Evolutionary conservation across 495 filamentous ascomycete genomes (phyloP), one percentile per base, ranked within the genome.

Genomic region (Aspergillus hancockii): DNA sequence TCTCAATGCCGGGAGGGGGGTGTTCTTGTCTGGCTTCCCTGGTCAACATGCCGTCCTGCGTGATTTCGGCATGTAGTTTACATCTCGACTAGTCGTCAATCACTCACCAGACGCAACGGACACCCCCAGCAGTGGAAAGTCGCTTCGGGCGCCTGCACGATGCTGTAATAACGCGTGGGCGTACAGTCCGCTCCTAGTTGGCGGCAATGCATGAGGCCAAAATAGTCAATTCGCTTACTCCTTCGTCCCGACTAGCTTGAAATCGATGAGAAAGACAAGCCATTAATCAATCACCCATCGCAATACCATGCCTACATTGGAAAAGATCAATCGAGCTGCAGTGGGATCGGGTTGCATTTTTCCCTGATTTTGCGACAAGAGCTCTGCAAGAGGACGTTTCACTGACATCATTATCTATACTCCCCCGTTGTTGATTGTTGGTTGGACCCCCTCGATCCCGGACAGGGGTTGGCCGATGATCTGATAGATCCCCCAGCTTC

Each of bases 141-240:
- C 18, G 38, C 41, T 18, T 50, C 30, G 21, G 46, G 53, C 54
- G 25, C 31, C 64, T 63, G 64, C 61, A 61, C 22, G 43, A 66
- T 66, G 63, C 19, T 61, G 61, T 63, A 63, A 68, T 66, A 14
- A 55, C 51, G 56, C 63, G 62, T 62, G 43, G 58, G 34, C 51
- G 38, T 47, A 47, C 53, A 30, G 40, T 19, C 40, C 53, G 34
- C 34, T 31, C 30, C 36, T 54, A 14, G 52, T 32, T 57, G 58
- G 55, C 49, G 47, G 41, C 30, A 40, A 63, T 68, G 65, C 60
- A 67, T 41, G 57, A 63, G 55, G 58, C 50, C 64, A 22, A 61
- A 67, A 61, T 50, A 21, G 58, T 61, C 38, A 52, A 51, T 38
- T 22, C 22, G 34, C 28, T 54, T 16, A 18, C 52, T 36, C 30